Evolutionary conservation across 495 filamentous ascomycete genomes (phyloP).

Genomic region (Viridothelium virens): DNA sequence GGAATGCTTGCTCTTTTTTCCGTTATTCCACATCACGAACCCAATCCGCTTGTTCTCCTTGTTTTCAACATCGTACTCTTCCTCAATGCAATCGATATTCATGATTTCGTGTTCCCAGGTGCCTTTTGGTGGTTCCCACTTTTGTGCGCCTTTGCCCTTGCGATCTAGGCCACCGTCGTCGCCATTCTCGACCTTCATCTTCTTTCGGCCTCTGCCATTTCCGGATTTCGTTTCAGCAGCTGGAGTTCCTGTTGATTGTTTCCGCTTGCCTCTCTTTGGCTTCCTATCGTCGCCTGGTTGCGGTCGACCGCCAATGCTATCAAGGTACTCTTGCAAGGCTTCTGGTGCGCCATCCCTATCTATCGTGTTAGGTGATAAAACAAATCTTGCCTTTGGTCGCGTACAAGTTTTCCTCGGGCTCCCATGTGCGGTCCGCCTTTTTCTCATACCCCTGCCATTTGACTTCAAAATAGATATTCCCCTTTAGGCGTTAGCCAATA

Average conservation of each 20-base stretch:
- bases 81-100: constrained; percentile 47
- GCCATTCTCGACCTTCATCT: constrained; percentile 13
- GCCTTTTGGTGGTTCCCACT: constrained; percentile 43
- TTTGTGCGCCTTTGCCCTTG: constrained; percentile 25
- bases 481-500: constrained; percentile 31
- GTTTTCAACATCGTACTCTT: constrained; percentile 39
- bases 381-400: constrained; percentile 27
- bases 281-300: constrained; percentile 21
- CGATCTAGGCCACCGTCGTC: constrained; percentile 37
- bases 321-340: constrained; percentile 48
- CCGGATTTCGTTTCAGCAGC: constrained; percentile 22
- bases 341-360: constrained; percentile 44
- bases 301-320: constrained; percentile 50
- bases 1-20: constrained; percentile 33
- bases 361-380: constrained; percentile 11
- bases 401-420: constrained; percentile 51
- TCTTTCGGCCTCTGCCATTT: constrained; percentile 11
- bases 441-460: constrained; percentile 60
- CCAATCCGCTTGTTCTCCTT: constrained; percentile 37
- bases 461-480: constrained; percentile 43
- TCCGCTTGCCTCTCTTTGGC: constrained; percentile 27
- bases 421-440: constrained; percentile 49
- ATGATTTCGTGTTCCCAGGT: constrained; percentile 52
- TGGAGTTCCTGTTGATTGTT: constrained; percentile 25
- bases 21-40: constrained; percentile 51